These are phyloP conservation scores for Breynia disticha DNA, from an alignment of 441 rosid genomes.

Conservation along the genomic window DNA sequence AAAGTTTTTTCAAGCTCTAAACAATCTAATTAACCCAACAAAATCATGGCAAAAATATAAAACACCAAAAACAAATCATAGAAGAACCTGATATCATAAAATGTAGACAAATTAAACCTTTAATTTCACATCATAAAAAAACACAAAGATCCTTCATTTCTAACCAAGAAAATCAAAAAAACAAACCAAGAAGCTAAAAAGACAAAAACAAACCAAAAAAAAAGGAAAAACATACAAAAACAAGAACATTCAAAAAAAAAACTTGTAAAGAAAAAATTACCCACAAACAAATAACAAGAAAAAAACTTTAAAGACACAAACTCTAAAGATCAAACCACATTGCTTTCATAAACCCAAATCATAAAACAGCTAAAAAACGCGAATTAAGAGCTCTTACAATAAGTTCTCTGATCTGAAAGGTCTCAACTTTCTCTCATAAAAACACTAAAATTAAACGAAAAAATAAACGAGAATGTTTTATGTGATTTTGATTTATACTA, in stretches of 20 bases:
- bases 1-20: background rate
- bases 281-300: slow-evolving; percentile 2
- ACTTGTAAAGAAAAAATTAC: background rate
- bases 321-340: slow-evolving; percentile 16
- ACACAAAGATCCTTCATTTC: background rate
- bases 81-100: background rate
- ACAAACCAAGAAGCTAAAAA: background rate
- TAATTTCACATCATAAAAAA: background rate
- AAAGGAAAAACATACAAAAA: background rate
- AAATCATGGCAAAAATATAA: background rate
- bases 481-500: slow-evolving; percentile 27
- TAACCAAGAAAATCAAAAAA: background rate
- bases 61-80: background rate
- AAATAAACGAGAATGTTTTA: slow-evolving; percentile 4
- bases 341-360: slow-evolving; percentile 3
- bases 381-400: slow-evolving; percentile 16
- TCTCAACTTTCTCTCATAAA: slow-evolving; percentile 16
- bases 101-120: background rate
- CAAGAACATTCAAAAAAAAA: background rate
- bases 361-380: slow-evolving; percentile 5
- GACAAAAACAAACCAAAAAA: background rate
- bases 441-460: background rate
- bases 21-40: background rate
- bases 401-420: slow-evolving; percentile 28
- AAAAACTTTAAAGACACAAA: slow-evolving; percentile 8